phyloP scores from a whole-genome alignment of 2,329 filamentous ascomycete genomes.

The Diaporthe ampelina region DNA sequence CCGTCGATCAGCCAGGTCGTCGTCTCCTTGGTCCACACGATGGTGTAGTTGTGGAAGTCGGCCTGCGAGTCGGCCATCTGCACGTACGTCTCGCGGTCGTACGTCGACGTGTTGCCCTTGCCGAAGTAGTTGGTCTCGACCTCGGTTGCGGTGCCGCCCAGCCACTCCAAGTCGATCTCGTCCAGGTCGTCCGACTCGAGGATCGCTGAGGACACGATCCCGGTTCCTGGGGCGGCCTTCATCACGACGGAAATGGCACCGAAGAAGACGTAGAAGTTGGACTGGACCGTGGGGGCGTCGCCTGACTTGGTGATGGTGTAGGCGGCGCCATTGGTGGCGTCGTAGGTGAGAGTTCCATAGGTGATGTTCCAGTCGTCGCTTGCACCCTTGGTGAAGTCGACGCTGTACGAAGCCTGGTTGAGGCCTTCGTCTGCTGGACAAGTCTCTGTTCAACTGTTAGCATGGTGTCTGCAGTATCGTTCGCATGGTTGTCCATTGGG shows the following conservation, averaged over 20 bases:
- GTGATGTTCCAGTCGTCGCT: conserved; percentile 58
- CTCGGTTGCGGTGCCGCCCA: conserved; percentile 76
- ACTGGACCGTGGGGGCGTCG: conserved; percentile 74
- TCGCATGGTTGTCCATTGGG: too few relatives aligned
- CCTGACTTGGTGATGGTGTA: conserved; percentile 70
- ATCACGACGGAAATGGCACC: conserved; percentile 79
- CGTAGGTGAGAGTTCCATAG: conserved; percentile 47
- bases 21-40: conserved; percentile 76
- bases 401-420: conserved; percentile 36
- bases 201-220: conserved; percentile 83
- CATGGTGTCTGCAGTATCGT: not conserved
- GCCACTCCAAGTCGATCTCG: conserved; percentile 89
- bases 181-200: conserved; percentile 83
- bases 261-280: conserved; percentile 88
- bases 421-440: conserved; percentile 43
- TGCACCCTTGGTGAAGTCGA: conserved; percentile 76
- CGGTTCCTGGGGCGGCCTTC: conserved; percentile 78
- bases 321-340: conserved; percentile 48
- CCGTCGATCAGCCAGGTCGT: conserved; percentile 77
- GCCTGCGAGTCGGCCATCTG: conserved; percentile 64
- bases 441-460: conserved; percentile 23
- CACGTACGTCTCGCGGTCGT: conserved; percentile 73
- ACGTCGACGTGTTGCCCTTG: conserved; percentile 76
- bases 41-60: conserved; percentile 73
- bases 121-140: conserved; percentile 89